These are phyloP conservation scores for Begonia fuchsioides DNA, from an alignment of 306 rosid genomes.

Conservation along the genomic window DNA sequence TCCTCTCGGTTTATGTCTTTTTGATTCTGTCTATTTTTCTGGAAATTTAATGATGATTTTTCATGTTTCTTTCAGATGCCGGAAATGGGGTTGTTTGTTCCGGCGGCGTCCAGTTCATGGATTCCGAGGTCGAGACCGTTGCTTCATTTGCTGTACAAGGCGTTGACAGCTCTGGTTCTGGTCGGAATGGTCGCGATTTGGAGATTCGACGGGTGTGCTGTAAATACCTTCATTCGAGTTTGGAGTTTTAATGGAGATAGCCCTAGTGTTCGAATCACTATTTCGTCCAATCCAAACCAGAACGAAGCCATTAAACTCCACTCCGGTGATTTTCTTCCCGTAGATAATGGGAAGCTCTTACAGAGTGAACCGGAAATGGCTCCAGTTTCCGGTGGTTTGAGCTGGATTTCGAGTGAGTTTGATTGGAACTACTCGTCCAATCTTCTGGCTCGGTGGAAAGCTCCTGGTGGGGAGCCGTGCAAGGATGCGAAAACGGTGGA, in stretches of 20 bases:
- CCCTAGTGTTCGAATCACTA: neutral
- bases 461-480: conserved; percentile 66
- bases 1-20: no score
- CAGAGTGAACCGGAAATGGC: conserved; percentile 3
- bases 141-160: neutral
- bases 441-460: conserved; percentile 56
- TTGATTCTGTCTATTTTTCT: no score
- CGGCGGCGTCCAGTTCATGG: neutral
- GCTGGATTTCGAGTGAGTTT: conserved; percentile 51
- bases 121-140: neutral
- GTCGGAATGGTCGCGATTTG: neutral
- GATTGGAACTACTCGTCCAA: conserved; percentile 45
- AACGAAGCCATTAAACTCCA: no score
- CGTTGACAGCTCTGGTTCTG: neutral
- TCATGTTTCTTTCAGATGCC: neutral
- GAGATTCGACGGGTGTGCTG: neutral
- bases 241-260: neutral
- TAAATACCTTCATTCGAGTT: neutral
- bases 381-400: conserved; percentile 10
- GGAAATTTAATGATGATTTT: no score
- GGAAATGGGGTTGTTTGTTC: neutral
- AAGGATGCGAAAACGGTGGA: conserved; percentile 40
- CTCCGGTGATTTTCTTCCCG: no score
- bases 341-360: conserved; percentile 2
- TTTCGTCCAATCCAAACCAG: no score